Evolutionary conservation across 768 basidiomycete species (phyloP).

Genomic region (Melanogaster broomeanus): DNA sequence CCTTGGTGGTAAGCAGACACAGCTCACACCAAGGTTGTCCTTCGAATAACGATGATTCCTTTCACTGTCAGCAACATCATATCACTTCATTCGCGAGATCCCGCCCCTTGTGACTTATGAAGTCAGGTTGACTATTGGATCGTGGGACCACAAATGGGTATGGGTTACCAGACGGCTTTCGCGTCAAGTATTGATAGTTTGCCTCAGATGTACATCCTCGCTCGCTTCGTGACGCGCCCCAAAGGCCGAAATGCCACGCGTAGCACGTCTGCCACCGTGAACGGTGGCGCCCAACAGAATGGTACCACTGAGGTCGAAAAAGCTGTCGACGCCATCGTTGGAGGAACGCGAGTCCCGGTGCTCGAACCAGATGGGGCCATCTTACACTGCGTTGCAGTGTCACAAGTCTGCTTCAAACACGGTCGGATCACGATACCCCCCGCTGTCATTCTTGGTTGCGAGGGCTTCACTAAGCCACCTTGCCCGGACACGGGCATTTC

Average conservation of each 20-base stretch:
- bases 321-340: constrained; percentile 11
- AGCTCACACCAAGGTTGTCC: background rate
- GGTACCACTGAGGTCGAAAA: constrained; percentile 13
- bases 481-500: constrained; percentile 7
- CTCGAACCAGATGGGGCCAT: constrained; percentile 49
- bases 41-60: background rate
- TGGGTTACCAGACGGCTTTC: background rate
- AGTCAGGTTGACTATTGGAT: constrained; percentile 52
- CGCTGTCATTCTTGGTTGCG: constrained; percentile 54
- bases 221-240: constrained; percentile 62
- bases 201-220: constrained; percentile 58
- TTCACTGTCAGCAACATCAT: constrained; percentile 55
- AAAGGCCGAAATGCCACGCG: constrained; percentile 14
- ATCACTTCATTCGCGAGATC: constrained; percentile 70
- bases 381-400: constrained; percentile 64
- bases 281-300: background rate
- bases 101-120: constrained; percentile 63
- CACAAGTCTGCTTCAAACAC: constrained; percentile 67
- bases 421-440: constrained; percentile 77
- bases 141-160: constrained; percentile 85
- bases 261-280: constrained; percentile 25
- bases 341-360: constrained; percentile 7
- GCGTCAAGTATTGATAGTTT: background rate
- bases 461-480: constrained; percentile 49
- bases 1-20: constrained; percentile 41